Percentiles rank a stretch among this genome's conserved stretches.
Conservation (phyloP, 345 rosid genomes). For the Leavenworthia alabamica region DNA sequence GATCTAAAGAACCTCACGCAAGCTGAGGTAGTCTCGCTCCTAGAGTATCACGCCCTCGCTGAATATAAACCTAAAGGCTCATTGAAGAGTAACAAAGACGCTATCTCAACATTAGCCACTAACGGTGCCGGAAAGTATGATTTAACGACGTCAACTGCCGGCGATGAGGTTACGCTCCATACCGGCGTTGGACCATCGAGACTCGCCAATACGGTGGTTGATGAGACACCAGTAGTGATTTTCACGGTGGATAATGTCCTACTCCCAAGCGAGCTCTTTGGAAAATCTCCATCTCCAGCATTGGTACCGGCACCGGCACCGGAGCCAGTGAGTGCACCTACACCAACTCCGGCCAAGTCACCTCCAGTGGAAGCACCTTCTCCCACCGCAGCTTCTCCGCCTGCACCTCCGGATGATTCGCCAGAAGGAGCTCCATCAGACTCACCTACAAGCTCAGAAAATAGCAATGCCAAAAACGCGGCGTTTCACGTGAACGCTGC, state of each 20-base stretch:
- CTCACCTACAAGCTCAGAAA: slow-evolving; percentile 42
- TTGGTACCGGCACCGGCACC: slow-evolving; percentile 56
- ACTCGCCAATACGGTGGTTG: slow-evolving; percentile 61
- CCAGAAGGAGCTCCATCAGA: slow-evolving; percentile 58
- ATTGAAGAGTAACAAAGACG: slow-evolving; percentile 48
- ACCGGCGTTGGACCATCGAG: slow-evolving; percentile 66
- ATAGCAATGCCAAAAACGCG: slow-evolving; percentile 43
- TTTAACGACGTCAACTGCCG: slow-evolving; percentile 49
- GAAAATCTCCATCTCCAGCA: slow-evolving; percentile 43
- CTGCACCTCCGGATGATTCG: slow-evolving; percentile 66
- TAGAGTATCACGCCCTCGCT: slow-evolving; percentile 63
- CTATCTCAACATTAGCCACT: slow-evolving; percentile 64
- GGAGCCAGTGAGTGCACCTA: slow-evolving; percentile 37
- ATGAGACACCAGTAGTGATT: slow-evolving; percentile 61
- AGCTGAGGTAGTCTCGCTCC: slow-evolving; percentile 61
- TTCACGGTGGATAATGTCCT: slow-evolving; percentile 71
- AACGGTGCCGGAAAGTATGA: slow-evolving; percentile 68
- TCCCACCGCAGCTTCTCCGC: slow-evolving; percentile 66
- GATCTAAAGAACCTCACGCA: slow-evolving; percentile 59
- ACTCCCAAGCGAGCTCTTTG: slow-evolving; percentile 63
- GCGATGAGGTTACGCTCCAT: slow-evolving; percentile 63
- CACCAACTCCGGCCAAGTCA: slow-evolving; percentile 27
- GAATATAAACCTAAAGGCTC: slow-evolving; percentile 61
- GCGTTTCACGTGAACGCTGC: slow-evolving; percentile 40
- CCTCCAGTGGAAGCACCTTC: slow-evolving; percentile 46